Evolutionary conservation across 192 early-diverging fungal species (phyloP).

Genomic region (Podochytrium sp.): DNA sequence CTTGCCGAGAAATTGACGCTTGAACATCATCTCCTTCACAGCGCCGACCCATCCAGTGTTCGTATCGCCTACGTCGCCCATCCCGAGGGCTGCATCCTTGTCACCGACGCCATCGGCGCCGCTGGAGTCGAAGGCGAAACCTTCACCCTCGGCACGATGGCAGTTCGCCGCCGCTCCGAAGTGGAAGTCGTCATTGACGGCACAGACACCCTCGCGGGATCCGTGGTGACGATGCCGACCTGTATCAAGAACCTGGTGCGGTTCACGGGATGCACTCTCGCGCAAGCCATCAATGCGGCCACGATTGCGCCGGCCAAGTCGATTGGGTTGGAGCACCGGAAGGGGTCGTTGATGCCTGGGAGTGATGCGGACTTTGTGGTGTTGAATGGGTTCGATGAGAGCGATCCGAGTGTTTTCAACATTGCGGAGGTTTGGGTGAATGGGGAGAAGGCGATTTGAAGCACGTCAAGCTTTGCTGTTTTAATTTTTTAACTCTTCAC

Average conservation of each 20-base stretch:
- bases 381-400: constrained; percentile 54
- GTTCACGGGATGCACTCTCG: constrained; percentile 74
- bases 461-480: neutral
- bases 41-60: constrained; percentile 38
- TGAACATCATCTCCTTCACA: neutral
- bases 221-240: constrained; percentile 65
- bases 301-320: constrained; percentile 77
- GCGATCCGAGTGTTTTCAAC: constrained; percentile 12
- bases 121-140: constrained; percentile 69
- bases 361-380: constrained; percentile 81
- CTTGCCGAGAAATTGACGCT: neutral
- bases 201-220: constrained; percentile 75
- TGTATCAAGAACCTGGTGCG: constrained; percentile 79
- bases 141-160: constrained; percentile 74
- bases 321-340: constrained; percentile 71
- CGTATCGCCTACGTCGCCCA: constrained; percentile 83
- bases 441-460: constrained; percentile 8
- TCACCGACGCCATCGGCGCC: constrained; percentile 83
- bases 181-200: constrained; percentile 75
- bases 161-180: constrained; percentile 51
- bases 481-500: neutral
- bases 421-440: constrained; percentile 12
- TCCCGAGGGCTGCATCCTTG: constrained; percentile 74
- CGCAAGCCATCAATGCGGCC: constrained; percentile 81
- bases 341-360: constrained; percentile 72